Percentiles rank a stretch among this genome's conserved stretches.
Conservation (phyloP, 2,329 filamentous ascomycete genomes). For the Colletotrichum kahawae region DNA sequence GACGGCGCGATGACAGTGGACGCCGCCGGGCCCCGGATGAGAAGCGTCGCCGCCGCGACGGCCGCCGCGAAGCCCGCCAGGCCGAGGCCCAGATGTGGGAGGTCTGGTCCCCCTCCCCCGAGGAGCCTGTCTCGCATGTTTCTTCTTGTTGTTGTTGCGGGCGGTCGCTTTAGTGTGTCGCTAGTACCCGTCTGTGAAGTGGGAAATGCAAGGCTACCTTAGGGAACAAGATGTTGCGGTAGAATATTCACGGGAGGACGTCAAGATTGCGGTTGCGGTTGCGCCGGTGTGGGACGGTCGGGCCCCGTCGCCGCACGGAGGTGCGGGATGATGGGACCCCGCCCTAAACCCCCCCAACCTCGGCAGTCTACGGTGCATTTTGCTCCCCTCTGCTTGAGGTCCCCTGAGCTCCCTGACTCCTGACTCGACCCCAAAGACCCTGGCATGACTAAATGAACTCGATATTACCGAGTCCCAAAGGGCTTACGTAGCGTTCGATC, state of each 20-base stretch:
- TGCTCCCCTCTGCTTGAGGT: too few species aligned
- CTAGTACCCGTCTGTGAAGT: neutral
- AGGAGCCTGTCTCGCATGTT: constrained; percentile 5
- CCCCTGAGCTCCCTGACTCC: neutral
- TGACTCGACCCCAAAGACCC: neutral
- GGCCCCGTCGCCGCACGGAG: neutral
- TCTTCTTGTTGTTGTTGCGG: neutral
- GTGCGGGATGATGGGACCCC: neutral
- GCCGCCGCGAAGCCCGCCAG: constrained; percentile 20
- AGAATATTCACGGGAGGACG: neutral
- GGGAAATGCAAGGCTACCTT: neutral
- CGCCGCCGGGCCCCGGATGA: constrained; percentile 25
- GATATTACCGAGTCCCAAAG: neutral
- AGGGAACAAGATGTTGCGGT: neutral
- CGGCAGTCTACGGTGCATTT: neutral
- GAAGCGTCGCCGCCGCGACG: constrained; percentile 25
- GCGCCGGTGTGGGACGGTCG: neutral
- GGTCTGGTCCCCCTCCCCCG: neutral
- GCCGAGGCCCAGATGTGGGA: constrained; percentile 7
- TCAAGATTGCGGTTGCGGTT: neutral
- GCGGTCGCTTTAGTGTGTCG: neutral
- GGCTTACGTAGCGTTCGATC: neutral
- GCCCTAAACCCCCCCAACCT: neutral
- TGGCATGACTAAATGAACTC: neutral
- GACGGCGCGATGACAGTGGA: constrained; percentile 7